Conservation (phyloP, 805 yeast species). For the Metschnikowia henanensis region DNA sequence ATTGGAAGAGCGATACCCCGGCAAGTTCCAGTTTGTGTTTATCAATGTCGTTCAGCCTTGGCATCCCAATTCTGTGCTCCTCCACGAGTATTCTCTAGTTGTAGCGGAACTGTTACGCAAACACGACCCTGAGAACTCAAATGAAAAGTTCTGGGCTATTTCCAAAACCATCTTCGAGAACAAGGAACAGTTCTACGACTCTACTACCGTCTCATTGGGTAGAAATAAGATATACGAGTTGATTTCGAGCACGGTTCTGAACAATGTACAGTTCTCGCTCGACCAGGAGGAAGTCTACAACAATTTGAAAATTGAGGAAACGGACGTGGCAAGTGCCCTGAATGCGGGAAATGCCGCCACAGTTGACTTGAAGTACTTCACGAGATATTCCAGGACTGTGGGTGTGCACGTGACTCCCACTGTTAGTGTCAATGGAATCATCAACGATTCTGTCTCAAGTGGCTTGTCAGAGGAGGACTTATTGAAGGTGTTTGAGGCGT, state of each 20-base stretch:
- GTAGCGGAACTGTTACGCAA: constrained; percentile 62
- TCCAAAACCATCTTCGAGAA: constrained; percentile 56
- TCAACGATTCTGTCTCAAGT: constrained; percentile 57
- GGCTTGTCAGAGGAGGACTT: constrained; percentile 53
- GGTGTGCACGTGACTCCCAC: constrained; percentile 89
- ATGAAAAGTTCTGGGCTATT: constrained; percentile 44
- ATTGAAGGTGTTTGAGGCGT: constrained; percentile 35
- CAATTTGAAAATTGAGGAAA: constrained; percentile 34
- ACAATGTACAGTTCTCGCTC: constrained; percentile 30
- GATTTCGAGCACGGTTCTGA: constrained; percentile 30
- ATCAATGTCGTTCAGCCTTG: constrained; percentile 86
- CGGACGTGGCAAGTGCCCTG: constrained; percentile 24
- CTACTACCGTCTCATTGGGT: constrained; percentile 50
- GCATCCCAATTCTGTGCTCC: constrained; percentile 73
- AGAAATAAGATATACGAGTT: constrained; percentile 56
- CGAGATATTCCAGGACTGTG: constrained; percentile 69
- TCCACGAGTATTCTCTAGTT: constrained; percentile 72
- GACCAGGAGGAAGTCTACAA: constrained; percentile 30
- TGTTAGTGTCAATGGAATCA: constrained; percentile 67
- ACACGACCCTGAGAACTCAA: constrained; percentile 21
- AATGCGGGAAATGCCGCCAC: constrained; percentile 62
- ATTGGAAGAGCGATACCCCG: constrained; percentile 45
- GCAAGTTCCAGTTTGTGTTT: constrained; percentile 58
- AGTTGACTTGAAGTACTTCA: constrained; percentile 69
- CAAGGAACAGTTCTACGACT: constrained; percentile 59